Evolutionary conservation across 1,284 basidiomycete genomes (phyloP).

Genomic region (Ustanciosporium gigantosporum): DNA sequence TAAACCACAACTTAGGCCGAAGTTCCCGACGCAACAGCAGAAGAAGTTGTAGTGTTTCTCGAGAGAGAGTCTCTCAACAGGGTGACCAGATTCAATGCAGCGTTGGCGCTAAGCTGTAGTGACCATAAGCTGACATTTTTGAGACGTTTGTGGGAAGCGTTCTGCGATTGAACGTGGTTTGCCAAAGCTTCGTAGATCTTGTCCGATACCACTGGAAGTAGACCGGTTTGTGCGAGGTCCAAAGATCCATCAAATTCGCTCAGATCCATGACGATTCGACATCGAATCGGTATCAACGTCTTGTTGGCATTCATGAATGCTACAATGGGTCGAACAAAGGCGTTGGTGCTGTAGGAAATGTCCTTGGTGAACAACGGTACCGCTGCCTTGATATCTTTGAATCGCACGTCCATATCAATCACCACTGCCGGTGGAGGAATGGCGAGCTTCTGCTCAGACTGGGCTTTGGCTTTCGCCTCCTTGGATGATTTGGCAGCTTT

Average conservation of each 20-base stretch:
- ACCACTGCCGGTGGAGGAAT: conserved; percentile 64
- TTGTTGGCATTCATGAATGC: conserved; percentile 75
- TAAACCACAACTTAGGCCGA: no score
- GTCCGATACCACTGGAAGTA: conserved; percentile 53
- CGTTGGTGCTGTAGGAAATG: conserved; percentile 87
- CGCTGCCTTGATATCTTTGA: conserved; percentile 92
- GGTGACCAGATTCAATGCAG: conserved; percentile 28
- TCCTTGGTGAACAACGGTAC: conserved; percentile 69
- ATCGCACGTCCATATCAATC: conserved; percentile 91
- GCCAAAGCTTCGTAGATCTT: conserved; percentile 60
- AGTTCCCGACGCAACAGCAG: no score
- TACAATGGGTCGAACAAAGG: conserved; percentile 93
- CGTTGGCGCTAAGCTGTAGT: conserved; percentile 41
- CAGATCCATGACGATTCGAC: conserved; percentile 58
- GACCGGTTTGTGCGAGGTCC: conserved; percentile 58
- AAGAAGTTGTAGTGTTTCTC: neutral
- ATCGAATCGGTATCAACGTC: conserved; percentile 55
- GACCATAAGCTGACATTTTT: conserved; percentile 57
- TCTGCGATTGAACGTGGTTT: conserved; percentile 54
- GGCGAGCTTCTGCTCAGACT: conserved; percentile 2
- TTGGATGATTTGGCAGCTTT: neutral
- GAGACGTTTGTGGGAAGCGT: conserved; percentile 49
- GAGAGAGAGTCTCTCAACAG: conserved; percentile 18
- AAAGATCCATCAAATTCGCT: conserved; percentile 59
- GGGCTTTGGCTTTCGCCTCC: neutral